Percentiles rank a stretch among this genome's conserved stretches.
Conservation (phyloP, 192 early-diverging fungal genomes). For the Coemansia sp. region DNA sequence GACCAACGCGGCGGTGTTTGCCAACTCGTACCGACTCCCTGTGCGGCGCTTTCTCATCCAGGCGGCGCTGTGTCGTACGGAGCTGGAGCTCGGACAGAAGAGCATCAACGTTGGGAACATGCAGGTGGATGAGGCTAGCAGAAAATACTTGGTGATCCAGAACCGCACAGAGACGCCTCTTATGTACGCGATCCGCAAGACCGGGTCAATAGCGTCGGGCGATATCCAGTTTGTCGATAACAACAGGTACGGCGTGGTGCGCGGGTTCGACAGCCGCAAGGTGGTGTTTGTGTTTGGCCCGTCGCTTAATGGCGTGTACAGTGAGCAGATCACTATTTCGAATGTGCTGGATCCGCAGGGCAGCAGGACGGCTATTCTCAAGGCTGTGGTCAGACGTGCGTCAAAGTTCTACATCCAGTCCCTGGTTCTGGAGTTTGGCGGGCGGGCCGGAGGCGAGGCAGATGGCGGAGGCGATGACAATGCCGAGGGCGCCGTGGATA, state of each 20-base stretch:
- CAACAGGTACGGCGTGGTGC: slow-evolving; percentile 83
- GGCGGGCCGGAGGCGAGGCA: not conserved
- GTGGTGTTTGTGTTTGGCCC: slow-evolving; percentile 93
- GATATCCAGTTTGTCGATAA: slow-evolving; percentile 75
- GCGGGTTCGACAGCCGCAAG: slow-evolving; percentile 87
- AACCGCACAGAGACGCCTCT: slow-evolving; percentile 89
- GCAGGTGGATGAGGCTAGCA: slow-evolving; percentile 75
- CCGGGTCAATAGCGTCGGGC: slow-evolving; percentile 91
- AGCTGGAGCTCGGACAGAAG: slow-evolving; percentile 93
- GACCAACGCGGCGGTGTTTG: slow-evolving; percentile 41
- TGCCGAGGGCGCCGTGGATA: not conserved
- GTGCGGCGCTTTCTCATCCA: slow-evolving; percentile 90
- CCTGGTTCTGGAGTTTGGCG: slow-evolving; percentile 73
- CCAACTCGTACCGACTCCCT: slow-evolving; percentile 57
- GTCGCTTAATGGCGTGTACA: slow-evolving; percentile 81
- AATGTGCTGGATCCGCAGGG: slow-evolving; percentile 87
- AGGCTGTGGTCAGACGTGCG: slow-evolving; percentile 87
- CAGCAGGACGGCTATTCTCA: slow-evolving; percentile 76
- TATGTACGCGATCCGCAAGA: slow-evolving; percentile 90
- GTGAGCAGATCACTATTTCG: slow-evolving; percentile 83
- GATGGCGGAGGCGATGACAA: not conserved
- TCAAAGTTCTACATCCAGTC: slow-evolving; percentile 84
- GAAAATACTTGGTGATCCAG: slow-evolving; percentile 86
- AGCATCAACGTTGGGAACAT: slow-evolving; percentile 96
- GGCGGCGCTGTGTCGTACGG: slow-evolving; percentile 76